Evolutionary conservation across 2,329 filamentous ascomycete species (phyloP).

Genomic region (Magnaporthiopsis rhizophila): DNA sequence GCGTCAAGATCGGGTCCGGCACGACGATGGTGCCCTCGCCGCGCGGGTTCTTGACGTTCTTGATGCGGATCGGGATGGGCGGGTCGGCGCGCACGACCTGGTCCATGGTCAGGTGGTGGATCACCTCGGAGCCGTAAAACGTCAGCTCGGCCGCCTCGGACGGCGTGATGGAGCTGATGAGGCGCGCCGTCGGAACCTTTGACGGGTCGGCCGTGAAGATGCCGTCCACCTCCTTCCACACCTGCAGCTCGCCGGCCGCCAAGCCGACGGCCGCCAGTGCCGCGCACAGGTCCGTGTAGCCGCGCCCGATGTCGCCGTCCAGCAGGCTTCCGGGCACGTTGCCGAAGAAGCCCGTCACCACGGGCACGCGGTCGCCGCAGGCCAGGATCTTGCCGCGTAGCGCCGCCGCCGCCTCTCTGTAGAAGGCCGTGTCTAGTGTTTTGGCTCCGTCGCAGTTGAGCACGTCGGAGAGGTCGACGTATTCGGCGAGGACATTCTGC

Average conservation of each 20-base stretch:
- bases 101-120: slow-evolving; percentile 98
- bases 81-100: slow-evolving; percentile 76
- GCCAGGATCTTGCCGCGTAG: slow-evolving; percentile 57
- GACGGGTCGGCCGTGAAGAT: slow-evolving; percentile 59
- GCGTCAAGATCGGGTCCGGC: slow-evolving; percentile 56
- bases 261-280: slow-evolving; percentile 84
- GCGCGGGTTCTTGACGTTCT: slow-evolving; percentile 82
- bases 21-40: slow-evolving; percentile 75
- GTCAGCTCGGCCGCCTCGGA: slow-evolving; percentile 94
- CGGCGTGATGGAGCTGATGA: slow-evolving; percentile 84
- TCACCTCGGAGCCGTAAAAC: slow-evolving; percentile 91
- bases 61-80: slow-evolving; percentile 79
- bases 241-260: slow-evolving; percentile 81
- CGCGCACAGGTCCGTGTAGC: slow-evolving; percentile 94
- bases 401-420: slow-evolving; percentile 52
- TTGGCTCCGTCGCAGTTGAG: slow-evolving; percentile 58
- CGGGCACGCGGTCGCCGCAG: slow-evolving; percentile 62
- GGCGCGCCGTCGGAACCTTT: slow-evolving; percentile 84
- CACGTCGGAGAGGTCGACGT: slow-evolving; percentile 79
- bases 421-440: slow-evolving; percentile 61
- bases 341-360: slow-evolving; percentile 91
- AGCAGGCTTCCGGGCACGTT: slow-evolving; percentile 85
- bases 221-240: slow-evolving; percentile 95
- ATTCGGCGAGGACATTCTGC: slow-evolving; percentile 73
- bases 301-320: slow-evolving; percentile 80